These are phyloP conservation scores for Hysterangium stoloniferum DNA, from an alignment of 768 basidiomycete species.

Conservation along the genomic window DNA sequence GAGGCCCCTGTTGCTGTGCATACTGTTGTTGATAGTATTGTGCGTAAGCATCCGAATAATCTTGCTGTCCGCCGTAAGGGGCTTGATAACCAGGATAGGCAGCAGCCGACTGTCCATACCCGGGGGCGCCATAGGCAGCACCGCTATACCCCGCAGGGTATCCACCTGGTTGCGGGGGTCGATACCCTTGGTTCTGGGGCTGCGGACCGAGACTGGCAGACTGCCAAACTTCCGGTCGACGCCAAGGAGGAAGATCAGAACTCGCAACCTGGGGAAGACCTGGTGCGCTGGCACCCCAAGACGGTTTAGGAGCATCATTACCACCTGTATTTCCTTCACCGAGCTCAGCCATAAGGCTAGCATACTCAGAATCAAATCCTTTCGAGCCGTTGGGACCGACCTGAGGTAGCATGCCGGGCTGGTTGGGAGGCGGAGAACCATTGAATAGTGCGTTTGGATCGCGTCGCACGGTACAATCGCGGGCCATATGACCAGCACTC, in stretches of 20 bases:
- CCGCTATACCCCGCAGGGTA: conserved; percentile 34
- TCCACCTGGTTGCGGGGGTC: conserved; percentile 47
- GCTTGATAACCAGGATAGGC: conserved; percentile 28
- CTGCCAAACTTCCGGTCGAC: conserved; percentile 83
- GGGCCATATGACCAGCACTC: conserved; percentile 97
- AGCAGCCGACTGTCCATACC: conserved; percentile 30
- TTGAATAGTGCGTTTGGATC: conserved; percentile 52
- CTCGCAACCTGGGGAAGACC: conserved; percentile 59
- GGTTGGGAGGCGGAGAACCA: conserved; percentile 2
- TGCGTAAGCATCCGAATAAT: conserved; percentile 72
- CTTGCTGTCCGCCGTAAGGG: conserved; percentile 45
- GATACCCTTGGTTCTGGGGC: conserved; percentile 45
- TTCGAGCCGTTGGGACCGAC: conserved; percentile 39
- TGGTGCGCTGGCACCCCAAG: conserved; percentile 40
- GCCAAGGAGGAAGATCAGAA: conserved; percentile 80
- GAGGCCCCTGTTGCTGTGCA: conserved; percentile 55
- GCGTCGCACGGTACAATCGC: conserved; percentile 92
- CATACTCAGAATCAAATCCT: conserved; percentile 97
- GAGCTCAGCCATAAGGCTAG: conserved; percentile 94
- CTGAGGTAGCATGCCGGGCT: neutral
- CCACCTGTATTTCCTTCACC: conserved; percentile 69
- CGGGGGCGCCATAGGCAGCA: conserved; percentile 13
- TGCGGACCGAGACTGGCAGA: conserved; percentile 26
- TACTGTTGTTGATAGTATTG: conserved; percentile 88
- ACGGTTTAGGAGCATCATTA: conserved; percentile 44